Conservation (phyloP, 2,329 filamentous ascomycete species). For the Diaporthe citri region DNA sequence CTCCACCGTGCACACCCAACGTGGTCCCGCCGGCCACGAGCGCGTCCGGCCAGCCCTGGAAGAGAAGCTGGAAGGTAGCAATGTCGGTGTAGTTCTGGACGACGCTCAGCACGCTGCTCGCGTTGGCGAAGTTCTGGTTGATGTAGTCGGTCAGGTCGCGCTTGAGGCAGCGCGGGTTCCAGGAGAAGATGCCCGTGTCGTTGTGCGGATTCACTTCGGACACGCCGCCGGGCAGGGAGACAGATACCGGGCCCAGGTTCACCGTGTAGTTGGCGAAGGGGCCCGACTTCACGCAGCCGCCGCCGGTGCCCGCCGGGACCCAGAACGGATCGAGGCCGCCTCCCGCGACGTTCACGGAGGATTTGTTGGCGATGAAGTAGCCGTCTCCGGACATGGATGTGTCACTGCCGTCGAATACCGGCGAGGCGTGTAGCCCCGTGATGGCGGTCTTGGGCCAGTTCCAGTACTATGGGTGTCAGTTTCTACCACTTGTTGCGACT, state of each 20-base stretch:
- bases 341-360: conserved; percentile 47
- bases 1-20: conserved; percentile 5
- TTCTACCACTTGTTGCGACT: neutral
- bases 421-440: conserved; percentile 57
- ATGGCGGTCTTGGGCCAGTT: conserved; percentile 62
- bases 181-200: conserved; percentile 45
- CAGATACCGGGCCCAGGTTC: conserved; percentile 51
- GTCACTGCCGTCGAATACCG: conserved; percentile 57
- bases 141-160: conserved; percentile 48
- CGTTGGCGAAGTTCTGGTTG: conserved; percentile 27
- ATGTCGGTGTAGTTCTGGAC: conserved; percentile 19
- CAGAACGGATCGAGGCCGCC: conserved; percentile 43
- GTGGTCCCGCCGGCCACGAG: neutral
- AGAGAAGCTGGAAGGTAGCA: conserved; percentile 52
- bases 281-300: conserved; percentile 63
- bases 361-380: conserved; percentile 44
- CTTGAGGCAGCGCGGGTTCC: conserved; percentile 56
- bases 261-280: conserved; percentile 57
- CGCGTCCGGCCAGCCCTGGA: conserved; percentile 43
- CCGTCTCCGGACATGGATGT: conserved; percentile 61
- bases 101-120: neutral
- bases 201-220: conserved; percentile 44
- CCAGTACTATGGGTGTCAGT: conserved; percentile 50
- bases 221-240: conserved; percentile 44
- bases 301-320: conserved; percentile 59